Conservation (phyloP, 805 yeast genomes). For the Henningerozyma blattae region DNA sequence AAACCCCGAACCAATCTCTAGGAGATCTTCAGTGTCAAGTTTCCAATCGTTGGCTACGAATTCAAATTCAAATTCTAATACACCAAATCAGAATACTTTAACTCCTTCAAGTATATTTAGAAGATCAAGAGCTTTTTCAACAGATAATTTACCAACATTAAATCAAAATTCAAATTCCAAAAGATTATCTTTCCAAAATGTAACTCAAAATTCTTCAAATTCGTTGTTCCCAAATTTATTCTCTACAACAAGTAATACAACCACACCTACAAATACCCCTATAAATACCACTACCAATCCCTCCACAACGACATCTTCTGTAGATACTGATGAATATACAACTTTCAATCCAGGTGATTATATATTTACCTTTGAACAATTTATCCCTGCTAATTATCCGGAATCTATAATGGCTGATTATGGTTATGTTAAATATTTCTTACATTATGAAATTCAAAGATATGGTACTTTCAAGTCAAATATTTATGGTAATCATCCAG, state of each 20-base stretch:
- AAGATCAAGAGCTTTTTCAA: neutral
- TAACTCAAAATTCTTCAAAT: neutral
- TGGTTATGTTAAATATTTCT: constrained; percentile 62
- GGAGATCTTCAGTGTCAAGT: neutral
- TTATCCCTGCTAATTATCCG: constrained; percentile 70
- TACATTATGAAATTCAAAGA: constrained; percentile 63
- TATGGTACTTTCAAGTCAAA: constrained; percentile 80
- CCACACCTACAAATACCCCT: neutral
- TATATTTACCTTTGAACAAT: constrained; percentile 82
- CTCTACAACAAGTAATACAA: neutral
- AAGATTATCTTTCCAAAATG: neutral
- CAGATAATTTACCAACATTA: neutral
- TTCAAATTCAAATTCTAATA: neutral
- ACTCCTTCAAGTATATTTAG: neutral
- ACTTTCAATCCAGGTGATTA: constrained; percentile 81
- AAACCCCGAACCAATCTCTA: neutral
- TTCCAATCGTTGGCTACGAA: neutral
- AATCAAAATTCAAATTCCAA: neutral
- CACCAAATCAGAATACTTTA: neutral
- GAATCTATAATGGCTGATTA: constrained; percentile 70
- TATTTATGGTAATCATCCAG: constrained; percentile 48
- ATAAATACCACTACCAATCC: neutral
- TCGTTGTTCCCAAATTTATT: neutral
- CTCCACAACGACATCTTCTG: neutral
- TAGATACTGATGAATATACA: neutral